Percentiles rank a stretch among this genome's conserved stretches.
phyloP scores from a whole-genome alignment of 2,329 filamentous ascomycete species.

The Fusarium chuoi region DNA sequence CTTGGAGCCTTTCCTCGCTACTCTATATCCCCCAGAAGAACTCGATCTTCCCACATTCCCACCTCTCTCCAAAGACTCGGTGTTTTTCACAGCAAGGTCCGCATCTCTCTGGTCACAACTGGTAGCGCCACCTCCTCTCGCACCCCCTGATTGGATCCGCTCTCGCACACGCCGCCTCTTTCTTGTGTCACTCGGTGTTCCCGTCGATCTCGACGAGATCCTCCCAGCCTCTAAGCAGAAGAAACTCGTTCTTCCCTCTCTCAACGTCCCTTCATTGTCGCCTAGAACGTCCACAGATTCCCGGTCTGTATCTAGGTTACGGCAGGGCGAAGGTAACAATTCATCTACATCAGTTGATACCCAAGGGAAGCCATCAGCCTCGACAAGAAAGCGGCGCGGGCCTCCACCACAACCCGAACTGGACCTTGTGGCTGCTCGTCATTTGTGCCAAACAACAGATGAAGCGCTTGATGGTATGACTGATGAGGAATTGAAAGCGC shows the following conservation, averaged over 20 bases:
- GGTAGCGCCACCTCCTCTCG: constrained; percentile 90
- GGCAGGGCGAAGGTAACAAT: constrained; percentile 61
- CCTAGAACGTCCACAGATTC: constrained; percentile 66
- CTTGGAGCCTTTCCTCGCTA: constrained; percentile 73
- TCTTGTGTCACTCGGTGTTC: constrained; percentile 93
- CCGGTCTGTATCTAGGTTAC: constrained; percentile 58
- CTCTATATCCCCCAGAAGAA: constrained; percentile 70
- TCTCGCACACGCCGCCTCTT: constrained; percentile 95
- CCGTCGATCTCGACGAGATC: constrained; percentile 96
- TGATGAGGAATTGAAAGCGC: constrained; percentile 76
- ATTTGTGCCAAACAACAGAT: constrained; percentile 85
- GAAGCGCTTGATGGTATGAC: constrained; percentile 85
- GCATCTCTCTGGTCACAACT: constrained; percentile 96
- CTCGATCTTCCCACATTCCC: constrained; percentile 62
- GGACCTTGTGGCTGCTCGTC: constrained; percentile 80
- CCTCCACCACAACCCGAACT: constrained; percentile 77
- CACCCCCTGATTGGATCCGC: constrained; percentile 97
- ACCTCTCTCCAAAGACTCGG: constrained; percentile 65
- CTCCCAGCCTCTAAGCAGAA: constrained; percentile 97
- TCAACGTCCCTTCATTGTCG: constrained; percentile 73
- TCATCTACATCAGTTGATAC: constrained; percentile 70
- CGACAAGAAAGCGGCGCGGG: constrained; percentile 60
- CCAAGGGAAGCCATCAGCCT: constrained; percentile 61
- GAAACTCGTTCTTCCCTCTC: constrained; percentile 91
- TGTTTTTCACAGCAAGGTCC: constrained; percentile 87